phyloP scores from a whole-genome alignment of 495 filamentous ascomycete genomes.

The Schizothecium vesticola region DNA sequence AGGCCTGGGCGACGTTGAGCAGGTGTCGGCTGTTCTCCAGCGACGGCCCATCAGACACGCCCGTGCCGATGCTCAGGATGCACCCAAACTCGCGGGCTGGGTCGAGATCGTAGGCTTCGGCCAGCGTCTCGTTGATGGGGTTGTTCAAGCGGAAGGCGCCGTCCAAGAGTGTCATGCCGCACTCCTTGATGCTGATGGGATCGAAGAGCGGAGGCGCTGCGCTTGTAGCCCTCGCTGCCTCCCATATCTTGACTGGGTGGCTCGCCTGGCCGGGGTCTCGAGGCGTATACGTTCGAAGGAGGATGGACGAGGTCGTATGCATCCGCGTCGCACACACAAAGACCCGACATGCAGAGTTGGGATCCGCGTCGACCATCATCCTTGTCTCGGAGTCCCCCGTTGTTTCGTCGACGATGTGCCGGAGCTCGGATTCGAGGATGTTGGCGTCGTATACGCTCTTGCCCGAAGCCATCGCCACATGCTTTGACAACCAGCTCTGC shows the following conservation, averaged over 20 bases:
- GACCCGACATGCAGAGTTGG: neutral
- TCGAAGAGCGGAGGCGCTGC: conserved; percentile 1
- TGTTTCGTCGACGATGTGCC: neutral
- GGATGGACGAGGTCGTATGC: neutral
- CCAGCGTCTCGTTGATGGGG: conserved; percentile 2
- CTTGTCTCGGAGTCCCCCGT: neutral
- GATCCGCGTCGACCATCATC: neutral
- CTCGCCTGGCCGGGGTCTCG: conserved; percentile 2
- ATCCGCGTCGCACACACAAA: conserved; percentile 4
- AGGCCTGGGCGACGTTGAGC: neutral
- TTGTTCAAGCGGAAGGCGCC: conserved; percentile 5
- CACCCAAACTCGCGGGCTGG: neutral
- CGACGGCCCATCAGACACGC: neutral
- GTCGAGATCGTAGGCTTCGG: conserved; percentile 1
- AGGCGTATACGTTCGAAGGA: neutral
- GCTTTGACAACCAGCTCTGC: neutral
- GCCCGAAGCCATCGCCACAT: neutral
- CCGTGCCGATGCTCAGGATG: conserved; percentile 2
- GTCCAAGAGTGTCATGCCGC: conserved; percentile 2
- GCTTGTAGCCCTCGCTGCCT: neutral
- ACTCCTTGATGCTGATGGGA: conserved; percentile 1
- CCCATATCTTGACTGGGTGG: neutral
- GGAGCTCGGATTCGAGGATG: neutral
- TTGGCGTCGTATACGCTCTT: conserved; percentile 1
- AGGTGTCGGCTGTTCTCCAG: conserved; percentile 1